Conservation (phyloP, 2,329 filamentous ascomycete species). For the Tolypocladium inflatum region DNA sequence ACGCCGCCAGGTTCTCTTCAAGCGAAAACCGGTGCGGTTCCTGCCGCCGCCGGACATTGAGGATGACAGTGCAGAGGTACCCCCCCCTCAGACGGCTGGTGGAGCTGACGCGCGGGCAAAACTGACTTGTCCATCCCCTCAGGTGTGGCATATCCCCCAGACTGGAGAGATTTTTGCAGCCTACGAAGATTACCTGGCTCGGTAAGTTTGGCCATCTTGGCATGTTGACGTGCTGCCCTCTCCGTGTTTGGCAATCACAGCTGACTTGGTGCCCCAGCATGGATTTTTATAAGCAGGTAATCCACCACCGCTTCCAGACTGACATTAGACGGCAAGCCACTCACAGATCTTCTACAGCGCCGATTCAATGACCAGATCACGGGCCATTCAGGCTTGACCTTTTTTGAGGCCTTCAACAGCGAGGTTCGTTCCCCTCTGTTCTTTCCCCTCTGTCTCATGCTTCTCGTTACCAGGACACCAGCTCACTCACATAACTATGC, state of each 20-base stretch:
- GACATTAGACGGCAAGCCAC: neutral
- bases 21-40: conserved; percentile 88
- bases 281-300: conserved; percentile 87
- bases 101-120: neutral
- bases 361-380: conserved; percentile 95
- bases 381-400: conserved; percentile 81
- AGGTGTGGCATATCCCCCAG: conserved; percentile 89
- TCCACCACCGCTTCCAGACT: neutral
- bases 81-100: conserved; percentile 13
- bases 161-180: conserved; percentile 84
- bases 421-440: conserved; percentile 52
- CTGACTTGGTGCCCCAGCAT: conserved; percentile 42
- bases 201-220: conserved; percentile 43
- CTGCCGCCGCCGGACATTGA: conserved; percentile 61
- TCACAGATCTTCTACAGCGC: conserved; percentile 39
- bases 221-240: neutral
- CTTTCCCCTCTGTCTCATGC: neutral
- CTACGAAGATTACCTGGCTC: conserved; percentile 79
- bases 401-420: conserved; percentile 85
- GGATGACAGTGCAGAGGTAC: conserved; percentile 76
- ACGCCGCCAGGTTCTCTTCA: conserved; percentile 70
- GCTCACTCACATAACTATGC: conserved; percentile 1
- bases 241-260: neutral
- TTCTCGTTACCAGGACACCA: neutral
- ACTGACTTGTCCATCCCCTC: conserved; percentile 11